A percentile compares a stretch with the other conserved stretches of the same genome.
Conservation (phyloP, 805 yeast genomes). For the Candida endomychidarum region DNA sequence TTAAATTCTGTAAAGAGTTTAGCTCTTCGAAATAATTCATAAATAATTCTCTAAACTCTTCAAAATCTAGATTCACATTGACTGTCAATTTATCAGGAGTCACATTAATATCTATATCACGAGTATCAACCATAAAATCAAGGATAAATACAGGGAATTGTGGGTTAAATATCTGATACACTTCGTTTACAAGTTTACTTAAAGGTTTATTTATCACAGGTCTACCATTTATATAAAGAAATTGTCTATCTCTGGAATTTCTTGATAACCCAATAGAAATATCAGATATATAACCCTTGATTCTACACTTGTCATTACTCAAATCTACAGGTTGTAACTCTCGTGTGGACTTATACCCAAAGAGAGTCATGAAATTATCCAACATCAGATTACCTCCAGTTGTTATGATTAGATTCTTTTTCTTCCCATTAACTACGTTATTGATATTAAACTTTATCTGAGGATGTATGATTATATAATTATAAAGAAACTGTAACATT, state of each 20-base stretch:
- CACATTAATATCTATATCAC: constrained; percentile 75
- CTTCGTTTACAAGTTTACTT: constrained; percentile 64
- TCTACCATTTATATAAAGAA: constrained; percentile 68
- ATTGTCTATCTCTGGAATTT: constrained; percentile 71
- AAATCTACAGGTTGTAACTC: constrained; percentile 56
- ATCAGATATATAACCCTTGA: constrained; percentile 70
- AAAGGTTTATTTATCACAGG: constrained; percentile 65
- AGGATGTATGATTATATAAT: constrained; percentile 62
- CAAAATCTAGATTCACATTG: constrained; percentile 49
- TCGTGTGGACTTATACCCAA: constrained; percentile 63
- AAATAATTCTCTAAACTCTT: constrained; percentile 51
- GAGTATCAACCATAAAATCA: constrained; percentile 54
- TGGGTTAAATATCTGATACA: constrained; percentile 67
- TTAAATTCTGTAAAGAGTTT: constrained; percentile 14
- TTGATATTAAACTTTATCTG: constrained; percentile 64
- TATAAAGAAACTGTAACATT: constrained; percentile 61
- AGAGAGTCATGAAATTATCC: constrained; percentile 64
- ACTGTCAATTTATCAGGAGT: constrained; percentile 83
- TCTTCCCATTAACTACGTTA: constrained; percentile 37
- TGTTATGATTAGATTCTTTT: constrained; percentile 56
- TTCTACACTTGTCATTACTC: constrained; percentile 27
- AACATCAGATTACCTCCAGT: constrained; percentile 41
- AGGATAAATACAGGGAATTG: constrained; percentile 73
- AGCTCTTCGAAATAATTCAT: constrained; percentile 43
- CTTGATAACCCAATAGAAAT: constrained; percentile 74